phyloP scores from a whole-genome alignment of 352 stramenopile species.

The Salisapilia sapeloensis region DNA sequence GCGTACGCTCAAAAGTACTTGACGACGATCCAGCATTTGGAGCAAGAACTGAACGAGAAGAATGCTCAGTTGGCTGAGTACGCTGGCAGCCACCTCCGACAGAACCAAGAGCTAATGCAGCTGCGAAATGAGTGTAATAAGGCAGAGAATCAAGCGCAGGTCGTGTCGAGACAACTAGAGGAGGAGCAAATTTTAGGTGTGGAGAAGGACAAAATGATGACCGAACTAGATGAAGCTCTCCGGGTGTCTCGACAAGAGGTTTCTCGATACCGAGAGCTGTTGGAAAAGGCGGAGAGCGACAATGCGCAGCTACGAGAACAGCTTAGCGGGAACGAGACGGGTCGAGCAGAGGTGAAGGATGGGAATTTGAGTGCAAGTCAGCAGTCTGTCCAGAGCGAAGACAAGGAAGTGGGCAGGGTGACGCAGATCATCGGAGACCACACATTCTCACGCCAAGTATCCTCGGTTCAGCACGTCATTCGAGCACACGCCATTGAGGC shows the following conservation, averaged over 20 bases:
- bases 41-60: constrained; percentile 47
- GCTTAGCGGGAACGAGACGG: no score
- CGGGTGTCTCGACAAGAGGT: constrained; percentile 33
- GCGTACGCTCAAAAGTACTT: constrained; percentile 26
- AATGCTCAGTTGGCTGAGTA: constrained; percentile 36
- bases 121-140: constrained; percentile 35
- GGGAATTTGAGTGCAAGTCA: no score
- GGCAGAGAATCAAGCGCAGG: constrained; percentile 29
- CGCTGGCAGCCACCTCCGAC: constrained; percentile 35
- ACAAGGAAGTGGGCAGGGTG: no score
- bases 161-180: constrained; percentile 34
- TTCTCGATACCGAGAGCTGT: constrained; percentile 22
- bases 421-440: no score
- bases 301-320: constrained; percentile 26
- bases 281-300: constrained; percentile 32
- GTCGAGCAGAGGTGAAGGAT: no score
- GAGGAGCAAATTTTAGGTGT: constrained; percentile 42
- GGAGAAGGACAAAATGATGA: constrained; percentile 53
- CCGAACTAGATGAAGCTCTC: constrained; percentile 35
- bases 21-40: constrained; percentile 40
- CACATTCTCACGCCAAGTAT: constrained; percentile 18
- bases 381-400: no score
- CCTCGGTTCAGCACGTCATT: constrained; percentile 27
- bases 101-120: constrained; percentile 59
- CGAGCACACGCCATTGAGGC: constrained; percentile 69